Conservation (phyloP, 805 yeast species). For the Metschnikowia kofuensis region DNA sequence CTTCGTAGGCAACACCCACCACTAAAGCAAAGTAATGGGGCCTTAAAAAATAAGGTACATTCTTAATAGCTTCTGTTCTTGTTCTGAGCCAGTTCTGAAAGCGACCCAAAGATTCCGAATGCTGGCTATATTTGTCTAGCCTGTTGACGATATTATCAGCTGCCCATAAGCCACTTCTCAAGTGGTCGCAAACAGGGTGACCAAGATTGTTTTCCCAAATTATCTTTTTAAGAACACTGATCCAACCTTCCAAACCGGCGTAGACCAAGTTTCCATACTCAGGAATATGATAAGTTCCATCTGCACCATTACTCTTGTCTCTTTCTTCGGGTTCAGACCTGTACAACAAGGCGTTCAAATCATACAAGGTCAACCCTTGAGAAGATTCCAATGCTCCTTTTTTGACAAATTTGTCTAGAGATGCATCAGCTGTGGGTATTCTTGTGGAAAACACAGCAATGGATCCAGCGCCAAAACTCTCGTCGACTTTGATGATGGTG, state of each 20-base stretch:
- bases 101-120: conserved; percentile 46
- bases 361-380: conserved; percentile 54
- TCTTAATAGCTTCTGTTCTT: conserved; percentile 59
- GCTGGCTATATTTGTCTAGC: conserved; percentile 49
- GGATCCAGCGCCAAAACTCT: conserved; percentile 80
- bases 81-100: conserved; percentile 68
- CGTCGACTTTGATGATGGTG: conserved; percentile 57
- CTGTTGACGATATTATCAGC: conserved; percentile 69
- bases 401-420: conserved; percentile 64
- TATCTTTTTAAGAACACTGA: conserved; percentile 58
- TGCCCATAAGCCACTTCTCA: conserved; percentile 88
- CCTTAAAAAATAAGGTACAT: conserved; percentile 72
- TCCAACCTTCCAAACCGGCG: conserved; percentile 95
- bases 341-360: conserved; percentile 72
- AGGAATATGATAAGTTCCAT: conserved; percentile 77
- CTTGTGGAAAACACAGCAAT: conserved; percentile 78
- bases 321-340: conserved; percentile 85
- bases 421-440: conserved; percentile 61
- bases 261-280: conserved; percentile 69
- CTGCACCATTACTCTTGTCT: conserved; percentile 68
- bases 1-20: conserved; percentile 81
- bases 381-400: conserved; percentile 79
- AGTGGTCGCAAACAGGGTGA: conserved; percentile 77
- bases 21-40: conserved; percentile 86
- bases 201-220: conserved; percentile 73